Evolutionary conservation across 257 asterid genomes (phyloP).

Genomic region (Solanum etuberosum): DNA sequence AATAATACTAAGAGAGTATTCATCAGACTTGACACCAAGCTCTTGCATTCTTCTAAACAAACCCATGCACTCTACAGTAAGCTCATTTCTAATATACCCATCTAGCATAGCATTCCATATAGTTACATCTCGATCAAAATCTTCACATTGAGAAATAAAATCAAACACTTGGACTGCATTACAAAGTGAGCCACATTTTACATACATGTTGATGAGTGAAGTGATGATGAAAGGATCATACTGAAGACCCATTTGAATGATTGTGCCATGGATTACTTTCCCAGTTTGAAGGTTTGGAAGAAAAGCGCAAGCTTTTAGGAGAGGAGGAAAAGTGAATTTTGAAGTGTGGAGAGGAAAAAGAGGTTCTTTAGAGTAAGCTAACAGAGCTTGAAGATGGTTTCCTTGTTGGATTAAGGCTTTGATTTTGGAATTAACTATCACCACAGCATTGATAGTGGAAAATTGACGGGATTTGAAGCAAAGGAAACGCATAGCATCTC

Average conservation of each 20-base stretch:
- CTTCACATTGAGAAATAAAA: conserved; percentile 26
- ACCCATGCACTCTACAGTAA: conserved; percentile 27
- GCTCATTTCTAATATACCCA: conserved; percentile 44
- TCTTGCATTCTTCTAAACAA: conserved; percentile 50
- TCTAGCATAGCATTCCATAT: conserved; percentile 77
- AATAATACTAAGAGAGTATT: conserved; percentile 65
- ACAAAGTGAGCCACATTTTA: conserved; percentile 39
- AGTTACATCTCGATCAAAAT: conserved; percentile 41
- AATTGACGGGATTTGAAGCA: conserved; percentile 11
- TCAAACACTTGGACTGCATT: conserved; percentile 64
- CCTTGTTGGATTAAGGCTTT: conserved; percentile 40
- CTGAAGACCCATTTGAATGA: conserved; percentile 45
- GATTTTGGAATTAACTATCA: conserved; percentile 19
- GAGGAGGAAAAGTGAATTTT: conserved; percentile 66
- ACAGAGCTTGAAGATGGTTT: conserved; percentile 40
- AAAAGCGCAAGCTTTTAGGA: conserved; percentile 70
- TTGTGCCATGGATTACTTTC: conserved; percentile 39
- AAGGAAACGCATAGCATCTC: conserved; percentile 26
- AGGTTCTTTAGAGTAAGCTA: conserved; percentile 30
- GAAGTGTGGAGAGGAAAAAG: conserved; percentile 20
- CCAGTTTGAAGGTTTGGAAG: conserved; percentile 40
- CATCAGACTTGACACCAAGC: conserved; percentile 54
- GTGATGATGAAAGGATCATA: conserved; percentile 54
- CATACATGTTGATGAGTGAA: conserved; percentile 62
- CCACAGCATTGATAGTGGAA: conserved; percentile 14